Evolutionary conservation across 2,329 filamentous ascomycete genomes (phyloP).

Genomic region (Tothia fuscella): DNA sequence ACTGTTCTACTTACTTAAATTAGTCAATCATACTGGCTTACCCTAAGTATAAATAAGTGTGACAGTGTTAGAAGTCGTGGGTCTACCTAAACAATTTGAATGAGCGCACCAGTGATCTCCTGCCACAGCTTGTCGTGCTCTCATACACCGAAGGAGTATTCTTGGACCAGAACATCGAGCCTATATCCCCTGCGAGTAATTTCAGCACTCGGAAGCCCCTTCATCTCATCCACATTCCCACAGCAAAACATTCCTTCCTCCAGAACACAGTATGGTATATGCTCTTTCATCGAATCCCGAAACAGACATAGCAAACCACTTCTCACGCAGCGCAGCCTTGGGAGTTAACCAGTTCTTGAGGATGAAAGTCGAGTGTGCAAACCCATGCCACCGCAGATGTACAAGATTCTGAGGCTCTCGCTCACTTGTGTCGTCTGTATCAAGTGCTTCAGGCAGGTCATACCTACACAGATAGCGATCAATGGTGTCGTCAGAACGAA

Average conservation of each 20-base stretch:
- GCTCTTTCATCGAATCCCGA: slow-evolving; percentile 19
- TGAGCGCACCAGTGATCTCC: too few species aligned
- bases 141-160: too few species aligned
- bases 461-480: slow-evolving; percentile 63
- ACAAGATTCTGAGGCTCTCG: slow-evolving; percentile 18
- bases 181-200: too few species aligned
- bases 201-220: too few species aligned
- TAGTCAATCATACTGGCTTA: too few species aligned
- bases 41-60: too few species aligned
- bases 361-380: slow-evolving; percentile 27
- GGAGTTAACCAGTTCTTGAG: slow-evolving; percentile 18
- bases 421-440: slow-evolving; percentile 3
- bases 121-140: too few species aligned
- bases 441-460: slow-evolving; percentile 36
- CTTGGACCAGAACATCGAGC: too few species aligned
- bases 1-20: too few species aligned
- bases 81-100: too few species aligned
- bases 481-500: slow-evolving; percentile 45
- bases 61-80: too few species aligned
- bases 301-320: slow-evolving; percentile 22
- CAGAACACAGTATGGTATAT: slow-evolving; percentile 19
- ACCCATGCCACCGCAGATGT: slow-evolving; percentile 31
- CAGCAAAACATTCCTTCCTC: slow-evolving; percentile 15
- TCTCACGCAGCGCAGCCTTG: slow-evolving; percentile 13
- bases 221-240: slow-evolving; percentile 25